Conservation (phyloP, 495 filamentous ascomycete genomes). For the Lepraria neglecta region DNA sequence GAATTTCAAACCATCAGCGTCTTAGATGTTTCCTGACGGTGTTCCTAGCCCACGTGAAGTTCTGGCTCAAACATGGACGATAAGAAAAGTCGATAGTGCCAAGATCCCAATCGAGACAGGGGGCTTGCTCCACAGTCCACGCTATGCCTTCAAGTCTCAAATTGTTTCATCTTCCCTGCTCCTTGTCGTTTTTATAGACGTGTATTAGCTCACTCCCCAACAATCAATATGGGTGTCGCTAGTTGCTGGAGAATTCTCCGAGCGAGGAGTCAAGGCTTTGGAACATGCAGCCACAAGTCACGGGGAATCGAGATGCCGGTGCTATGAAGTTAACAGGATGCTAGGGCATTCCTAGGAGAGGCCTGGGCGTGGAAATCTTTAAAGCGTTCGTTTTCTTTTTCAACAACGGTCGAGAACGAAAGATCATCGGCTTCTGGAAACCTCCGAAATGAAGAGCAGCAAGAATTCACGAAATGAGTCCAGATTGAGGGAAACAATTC, state of each 20-base stretch:
- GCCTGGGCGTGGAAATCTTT: neutral
- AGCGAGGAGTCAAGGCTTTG: neutral
- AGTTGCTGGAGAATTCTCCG: neutral
- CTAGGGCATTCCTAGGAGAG: neutral
- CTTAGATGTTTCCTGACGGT: neutral
- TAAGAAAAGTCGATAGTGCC: neutral
- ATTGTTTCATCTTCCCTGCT: neutral
- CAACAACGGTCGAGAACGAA: neutral
- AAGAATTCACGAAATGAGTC: constrained; percentile 1
- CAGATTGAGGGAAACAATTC: neutral
- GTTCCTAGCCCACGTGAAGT: neutral
- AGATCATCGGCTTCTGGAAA: neutral
- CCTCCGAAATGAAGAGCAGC: neutral
- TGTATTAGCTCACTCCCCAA: constrained; percentile 6
- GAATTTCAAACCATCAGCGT: neutral
- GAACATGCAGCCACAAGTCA: constrained; percentile 6
- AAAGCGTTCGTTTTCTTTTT: too few species aligned
- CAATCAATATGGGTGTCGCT: neutral
- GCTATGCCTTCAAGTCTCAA: neutral
- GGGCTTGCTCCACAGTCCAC: neutral
- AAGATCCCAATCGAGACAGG: neutral
- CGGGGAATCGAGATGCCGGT: neutral
- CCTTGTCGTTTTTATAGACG: constrained; percentile 11
- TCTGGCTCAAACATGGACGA: constrained; percentile 1
- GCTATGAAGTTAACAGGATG: neutral